A percentile compares a stretch with the other conserved stretches of the same genome.
phyloP scores from a whole-genome alignment of 257 asterid species.

The Anisodus acutangulus region DNA sequence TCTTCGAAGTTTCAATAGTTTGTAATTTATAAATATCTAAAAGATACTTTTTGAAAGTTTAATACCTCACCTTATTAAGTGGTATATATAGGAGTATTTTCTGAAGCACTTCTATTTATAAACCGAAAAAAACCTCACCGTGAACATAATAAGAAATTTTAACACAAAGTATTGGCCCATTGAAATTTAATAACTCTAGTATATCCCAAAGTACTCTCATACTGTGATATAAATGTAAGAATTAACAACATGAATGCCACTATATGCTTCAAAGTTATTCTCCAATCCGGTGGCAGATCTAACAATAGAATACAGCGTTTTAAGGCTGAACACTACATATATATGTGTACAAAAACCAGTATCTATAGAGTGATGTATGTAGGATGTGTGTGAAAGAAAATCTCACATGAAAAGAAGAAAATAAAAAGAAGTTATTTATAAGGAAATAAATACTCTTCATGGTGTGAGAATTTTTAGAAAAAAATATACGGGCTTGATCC shows the following conservation, averaged over 20 bases:
- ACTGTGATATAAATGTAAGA: background rate
- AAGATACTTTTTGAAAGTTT: background rate
- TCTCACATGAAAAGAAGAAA: no score
- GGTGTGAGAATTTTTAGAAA: background rate
- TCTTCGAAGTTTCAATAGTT: background rate
- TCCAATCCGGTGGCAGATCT: no score
- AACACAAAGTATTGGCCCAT: background rate
- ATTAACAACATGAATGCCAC: background rate
- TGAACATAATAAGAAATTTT: background rate
- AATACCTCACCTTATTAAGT: background rate
- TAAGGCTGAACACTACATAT: background rate
- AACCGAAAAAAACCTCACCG: background rate
- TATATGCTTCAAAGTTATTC: no score
- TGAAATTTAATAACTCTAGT: background rate
- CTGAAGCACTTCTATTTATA: background rate
- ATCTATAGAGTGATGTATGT: background rate
- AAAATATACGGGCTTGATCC: background rate
- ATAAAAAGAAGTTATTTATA: background rate
- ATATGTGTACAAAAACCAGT: background rate
- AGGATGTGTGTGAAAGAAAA: background rate
- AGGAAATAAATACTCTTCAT: background rate
- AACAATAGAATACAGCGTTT: background rate
- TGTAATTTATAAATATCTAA: background rate
- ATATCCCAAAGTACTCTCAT: background rate
- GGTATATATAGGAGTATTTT: background rate